phyloP scores from a whole-genome alignment of 768 basidiomycete genomes.

The Asterophora lycoperdoides region DNA sequence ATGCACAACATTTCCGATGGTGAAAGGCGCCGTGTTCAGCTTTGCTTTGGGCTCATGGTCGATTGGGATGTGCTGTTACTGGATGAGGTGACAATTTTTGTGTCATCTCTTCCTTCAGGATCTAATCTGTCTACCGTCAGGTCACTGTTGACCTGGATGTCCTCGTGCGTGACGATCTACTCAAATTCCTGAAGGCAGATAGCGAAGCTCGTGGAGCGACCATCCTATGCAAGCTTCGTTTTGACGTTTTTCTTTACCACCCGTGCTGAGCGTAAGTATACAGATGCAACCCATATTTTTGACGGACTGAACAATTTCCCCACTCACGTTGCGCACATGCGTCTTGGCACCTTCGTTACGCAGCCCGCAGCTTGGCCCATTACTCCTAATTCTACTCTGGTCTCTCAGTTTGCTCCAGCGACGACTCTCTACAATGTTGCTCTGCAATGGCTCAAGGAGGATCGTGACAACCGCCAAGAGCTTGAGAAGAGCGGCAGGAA shows the following conservation, averaged over 20 bases:
- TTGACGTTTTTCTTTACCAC: neutral
- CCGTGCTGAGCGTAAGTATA: slow-evolving; percentile 1
- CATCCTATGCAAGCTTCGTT: slow-evolving; percentile 63
- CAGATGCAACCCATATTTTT: slow-evolving; percentile 96
- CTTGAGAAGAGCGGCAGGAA: slow-evolving; percentile 57
- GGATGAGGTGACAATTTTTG: slow-evolving; percentile 65
- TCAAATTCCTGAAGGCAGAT: slow-evolving; percentile 82
- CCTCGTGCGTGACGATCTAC: slow-evolving; percentile 86
- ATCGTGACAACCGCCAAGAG: slow-evolving; percentile 60
- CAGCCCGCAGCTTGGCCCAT: slow-evolving; percentile 70
- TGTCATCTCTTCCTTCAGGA: slow-evolving; percentile 4
- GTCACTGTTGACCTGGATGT: slow-evolving; percentile 98
- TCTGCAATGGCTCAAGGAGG: slow-evolving; percentile 83
- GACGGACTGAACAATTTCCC: slow-evolving; percentile 91
- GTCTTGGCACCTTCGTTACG: slow-evolving; percentile 70
- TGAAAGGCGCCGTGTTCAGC: slow-evolving; percentile 86
- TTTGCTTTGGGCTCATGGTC: slow-evolving; percentile 93
- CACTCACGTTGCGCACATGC: slow-evolving; percentile 90
- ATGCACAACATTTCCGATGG: slow-evolving; percentile 97
- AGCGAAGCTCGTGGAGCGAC: slow-evolving; percentile 78
- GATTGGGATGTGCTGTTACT: slow-evolving; percentile 91
- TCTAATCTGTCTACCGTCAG: slow-evolving; percentile 32
- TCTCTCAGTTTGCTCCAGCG: slow-evolving; percentile 18
- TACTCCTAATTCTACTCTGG: slow-evolving; percentile 19
- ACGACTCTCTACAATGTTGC: slow-evolving; percentile 66